Percentiles rank a stretch among this genome's conserved stretches.
These are phyloP conservation scores for Henningerozyma blattae DNA, from an alignment of 805 yeast genomes.

Conservation along the genomic window DNA sequence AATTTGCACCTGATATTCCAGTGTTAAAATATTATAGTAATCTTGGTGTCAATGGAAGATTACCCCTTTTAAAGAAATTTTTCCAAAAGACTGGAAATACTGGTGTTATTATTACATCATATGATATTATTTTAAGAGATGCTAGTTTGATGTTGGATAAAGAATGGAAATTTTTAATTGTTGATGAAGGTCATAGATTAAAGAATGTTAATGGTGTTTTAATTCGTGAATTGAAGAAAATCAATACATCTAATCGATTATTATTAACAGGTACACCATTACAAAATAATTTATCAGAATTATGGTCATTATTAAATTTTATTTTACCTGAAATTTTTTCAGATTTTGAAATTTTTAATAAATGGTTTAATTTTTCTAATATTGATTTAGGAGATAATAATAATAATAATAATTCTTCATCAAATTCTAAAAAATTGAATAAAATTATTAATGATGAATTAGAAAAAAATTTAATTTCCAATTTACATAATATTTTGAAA, in stretches of 20 bases:
- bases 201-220: slow-evolving; percentile 74
- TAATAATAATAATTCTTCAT: too few relatives aligned
- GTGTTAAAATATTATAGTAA: slow-evolving; percentile 55
- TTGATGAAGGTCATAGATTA: slow-evolving; percentile 92
- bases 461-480: slow-evolving; percentile 52
- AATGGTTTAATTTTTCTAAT: slow-evolving; percentile 83
- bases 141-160: slow-evolving; percentile 37
- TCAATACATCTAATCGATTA: slow-evolving; percentile 57
- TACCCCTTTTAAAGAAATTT: slow-evolving; percentile 26
- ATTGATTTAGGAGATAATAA: slow-evolving; percentile 27
- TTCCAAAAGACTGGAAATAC: slow-evolving; percentile 27
- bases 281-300: slow-evolving; percentile 79
- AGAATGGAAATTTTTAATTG: slow-evolving; percentile 74
- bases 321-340: slow-evolving; percentile 88
- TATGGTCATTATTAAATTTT: slow-evolving; percentile 88
- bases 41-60: slow-evolving; percentile 31
- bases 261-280: slow-evolving; percentile 93
- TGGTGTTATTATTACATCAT: slow-evolving; percentile 65
- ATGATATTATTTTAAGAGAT: slow-evolving; percentile 70
- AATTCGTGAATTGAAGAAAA: slow-evolving; percentile 56
- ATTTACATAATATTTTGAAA: slow-evolving; percentile 74
- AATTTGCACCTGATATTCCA: slow-evolving; percentile 61
- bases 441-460: slow-evolving; percentile 44
- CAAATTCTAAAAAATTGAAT: slow-evolving; percentile 14
- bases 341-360: slow-evolving; percentile 79